A percentile compares a stretch with the other conserved stretches of the same genome.
phyloP scores from a whole-genome alignment of 176 grass and related monocot species.

The Tuctoria greenei region DNA sequence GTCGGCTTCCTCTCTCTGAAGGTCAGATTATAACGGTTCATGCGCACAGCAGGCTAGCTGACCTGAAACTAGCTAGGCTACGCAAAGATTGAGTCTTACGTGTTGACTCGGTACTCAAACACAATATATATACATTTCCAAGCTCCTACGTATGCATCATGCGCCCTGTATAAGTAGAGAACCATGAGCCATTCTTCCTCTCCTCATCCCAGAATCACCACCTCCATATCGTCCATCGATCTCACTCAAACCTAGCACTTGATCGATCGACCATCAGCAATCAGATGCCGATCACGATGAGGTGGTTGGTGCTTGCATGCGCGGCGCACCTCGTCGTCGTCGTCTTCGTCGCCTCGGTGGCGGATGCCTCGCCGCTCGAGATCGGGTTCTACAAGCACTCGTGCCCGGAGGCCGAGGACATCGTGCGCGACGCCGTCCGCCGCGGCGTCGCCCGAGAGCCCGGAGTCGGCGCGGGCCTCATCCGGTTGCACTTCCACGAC shows the following conservation, averaged over 20 bases:
- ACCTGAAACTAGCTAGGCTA: too few species aligned
- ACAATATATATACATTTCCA: not conserved
- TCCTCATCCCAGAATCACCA: not conserved
- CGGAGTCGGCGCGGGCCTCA: constrained; percentile 49
- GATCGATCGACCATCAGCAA: not conserved
- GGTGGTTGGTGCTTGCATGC: constrained; percentile 19
- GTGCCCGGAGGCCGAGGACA: constrained; percentile 60
- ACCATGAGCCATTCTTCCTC: not conserved
- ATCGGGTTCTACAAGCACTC: constrained; percentile 61
- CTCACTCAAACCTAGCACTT: not conserved
- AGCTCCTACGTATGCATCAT: not conserved
- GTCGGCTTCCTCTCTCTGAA: not conserved
- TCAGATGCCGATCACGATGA: not conserved
- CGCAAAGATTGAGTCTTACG: not conserved
- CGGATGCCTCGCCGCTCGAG: constrained; percentile 6
- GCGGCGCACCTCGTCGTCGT: not conserved
- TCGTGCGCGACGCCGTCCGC: constrained; percentile 59
- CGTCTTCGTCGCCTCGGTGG: not conserved
- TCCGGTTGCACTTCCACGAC: constrained; percentile 87
- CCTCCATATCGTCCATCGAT: not conserved
- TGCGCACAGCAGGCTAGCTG: too few species aligned
- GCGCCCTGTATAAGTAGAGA: constrained; percentile 2
- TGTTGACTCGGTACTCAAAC: constrained; percentile 31
- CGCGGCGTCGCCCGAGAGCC: constrained; percentile 27
- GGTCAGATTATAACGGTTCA: too few species aligned